phyloP scores from a whole-genome alignment of 331 rosid species.

The Rhamnella rubrinervis region DNA sequence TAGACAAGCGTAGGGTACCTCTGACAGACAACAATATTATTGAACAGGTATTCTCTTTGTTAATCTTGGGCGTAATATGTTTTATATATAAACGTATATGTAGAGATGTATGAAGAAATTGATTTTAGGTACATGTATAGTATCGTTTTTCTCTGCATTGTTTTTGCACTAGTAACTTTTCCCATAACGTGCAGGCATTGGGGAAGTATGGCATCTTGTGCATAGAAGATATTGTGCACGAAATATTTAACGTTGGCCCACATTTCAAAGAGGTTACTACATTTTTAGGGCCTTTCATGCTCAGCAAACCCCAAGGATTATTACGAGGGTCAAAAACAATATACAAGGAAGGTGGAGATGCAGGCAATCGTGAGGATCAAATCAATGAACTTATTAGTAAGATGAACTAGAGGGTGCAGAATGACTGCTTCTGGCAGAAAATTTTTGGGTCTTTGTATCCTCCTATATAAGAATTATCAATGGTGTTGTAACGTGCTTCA shows the following conservation, averaged over 20 bases:
- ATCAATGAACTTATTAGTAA: conserved; percentile 68
- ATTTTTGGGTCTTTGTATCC: background rate
- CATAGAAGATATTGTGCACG: conserved; percentile 84
- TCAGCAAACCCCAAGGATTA: conserved; percentile 62
- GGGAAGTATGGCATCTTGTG: conserved; percentile 66
- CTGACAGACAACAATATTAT: conserved; percentile 79
- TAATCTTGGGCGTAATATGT: background rate
- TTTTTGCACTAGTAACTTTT: conserved; percentile 5
- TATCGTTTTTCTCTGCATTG: background rate
- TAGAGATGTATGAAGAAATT: too few relatives aligned
- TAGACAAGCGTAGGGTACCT: conserved; percentile 71
- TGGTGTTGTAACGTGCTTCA: conserved; percentile 6
- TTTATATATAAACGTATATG: too few relatives aligned
- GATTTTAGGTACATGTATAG: background rate
- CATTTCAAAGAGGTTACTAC: conserved; percentile 71
- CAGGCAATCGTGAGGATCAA: conserved; percentile 72
- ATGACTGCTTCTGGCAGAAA: background rate
- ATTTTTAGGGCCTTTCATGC: conserved; percentile 77
- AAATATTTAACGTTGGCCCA: conserved; percentile 64
- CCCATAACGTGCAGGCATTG: conserved; percentile 49
- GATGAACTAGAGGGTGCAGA: conserved; percentile 57
- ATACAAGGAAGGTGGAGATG: conserved; percentile 73
- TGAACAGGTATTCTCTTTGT: conserved; percentile 56
- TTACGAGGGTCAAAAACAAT: conserved; percentile 58
- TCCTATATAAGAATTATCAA: background rate